Conservation (phyloP, 2,329 filamentous ascomycete species). For the Curvularia sp. region DNA sequence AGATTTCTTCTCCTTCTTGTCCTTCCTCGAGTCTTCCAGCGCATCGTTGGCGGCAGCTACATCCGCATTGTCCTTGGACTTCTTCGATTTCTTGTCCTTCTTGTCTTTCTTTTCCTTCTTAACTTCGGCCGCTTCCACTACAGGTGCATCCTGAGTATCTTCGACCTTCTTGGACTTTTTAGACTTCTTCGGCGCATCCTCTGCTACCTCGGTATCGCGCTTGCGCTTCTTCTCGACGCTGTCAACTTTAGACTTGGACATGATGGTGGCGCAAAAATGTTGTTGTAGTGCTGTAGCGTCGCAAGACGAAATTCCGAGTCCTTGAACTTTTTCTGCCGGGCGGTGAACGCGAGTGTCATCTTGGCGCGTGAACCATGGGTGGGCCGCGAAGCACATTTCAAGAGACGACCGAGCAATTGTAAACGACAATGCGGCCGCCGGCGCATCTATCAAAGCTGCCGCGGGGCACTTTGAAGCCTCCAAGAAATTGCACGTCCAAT, state of each 20-base stretch:
- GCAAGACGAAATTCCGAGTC: conserved; percentile 26
- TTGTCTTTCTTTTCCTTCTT: conserved; percentile 33
- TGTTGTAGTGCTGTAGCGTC: conserved; percentile 20
- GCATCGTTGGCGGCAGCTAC: conserved; percentile 10
- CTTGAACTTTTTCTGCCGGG: conserved; percentile 34
- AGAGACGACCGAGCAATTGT: conserved; percentile 15
- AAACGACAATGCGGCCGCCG: conserved; percentile 41
- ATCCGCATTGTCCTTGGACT: conserved; percentile 25
- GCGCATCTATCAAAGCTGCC: conserved; percentile 40
- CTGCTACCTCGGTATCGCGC: conserved; percentile 38
- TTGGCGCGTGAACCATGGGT: conserved; percentile 29
- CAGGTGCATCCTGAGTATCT: conserved; percentile 23
- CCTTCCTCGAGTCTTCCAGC: conserved; percentile 22
- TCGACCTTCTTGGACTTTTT: conserved; percentile 43
- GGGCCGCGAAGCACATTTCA: conserved; percentile 19
- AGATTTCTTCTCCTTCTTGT: conserved; percentile 29
- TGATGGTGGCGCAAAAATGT: conserved; percentile 18
- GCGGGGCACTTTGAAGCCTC: conserved; percentile 32
- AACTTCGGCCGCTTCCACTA: conserved; percentile 22
- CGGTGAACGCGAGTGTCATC: conserved; percentile 26
- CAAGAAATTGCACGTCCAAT: conserved; percentile 25
- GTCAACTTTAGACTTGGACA: conserved; percentile 36
- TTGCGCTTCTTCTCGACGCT: conserved; percentile 46
- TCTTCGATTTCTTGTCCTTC: conserved; percentile 35
- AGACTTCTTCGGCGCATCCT: conserved; percentile 39